phyloP scores from a whole-genome alignment of 1,284 basidiomycete species.

The Cryptococcus sp. region DNA sequence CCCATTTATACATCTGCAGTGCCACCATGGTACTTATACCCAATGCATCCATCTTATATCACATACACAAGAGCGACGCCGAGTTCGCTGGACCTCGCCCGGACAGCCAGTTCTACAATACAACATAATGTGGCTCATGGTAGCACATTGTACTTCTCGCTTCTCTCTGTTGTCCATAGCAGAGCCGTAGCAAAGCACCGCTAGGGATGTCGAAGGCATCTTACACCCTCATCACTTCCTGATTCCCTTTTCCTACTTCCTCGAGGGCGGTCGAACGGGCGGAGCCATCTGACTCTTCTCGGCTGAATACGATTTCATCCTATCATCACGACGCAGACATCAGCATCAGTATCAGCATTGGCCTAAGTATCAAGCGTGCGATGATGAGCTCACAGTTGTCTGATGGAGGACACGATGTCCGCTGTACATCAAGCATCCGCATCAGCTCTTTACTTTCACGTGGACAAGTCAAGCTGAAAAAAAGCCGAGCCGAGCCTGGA shows the following conservation, averaged over 20 bases:
- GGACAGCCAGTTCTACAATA: no score
- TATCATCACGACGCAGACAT: conserved; percentile 12
- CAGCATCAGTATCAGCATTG: not conserved
- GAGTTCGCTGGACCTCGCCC: no score
- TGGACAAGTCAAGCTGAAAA: not conserved
- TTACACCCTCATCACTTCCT: not conserved
- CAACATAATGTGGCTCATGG: no score
- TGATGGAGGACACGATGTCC: conserved; percentile 48
- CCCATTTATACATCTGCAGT: no score
- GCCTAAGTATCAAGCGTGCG: not conserved
- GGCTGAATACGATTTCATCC: conserved; percentile 41
- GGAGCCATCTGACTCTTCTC: conserved; percentile 31
- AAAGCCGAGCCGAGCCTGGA: not conserved
- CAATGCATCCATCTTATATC: no score
- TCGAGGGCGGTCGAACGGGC: conserved; percentile 16
- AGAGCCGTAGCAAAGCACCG: no score
- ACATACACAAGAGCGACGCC: no score
- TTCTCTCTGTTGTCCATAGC: no score
- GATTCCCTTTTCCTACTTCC: not conserved
- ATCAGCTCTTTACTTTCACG: not conserved
- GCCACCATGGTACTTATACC: no score
- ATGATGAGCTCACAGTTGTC: conserved; percentile 39
- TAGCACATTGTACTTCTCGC: no score
- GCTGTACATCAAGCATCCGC: conserved; percentile 16
- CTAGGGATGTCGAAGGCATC: no score